Evolutionary conservation across 495 filamentous ascomycete genomes (phyloP).

Genomic region (Acidomyces sp.): DNA sequence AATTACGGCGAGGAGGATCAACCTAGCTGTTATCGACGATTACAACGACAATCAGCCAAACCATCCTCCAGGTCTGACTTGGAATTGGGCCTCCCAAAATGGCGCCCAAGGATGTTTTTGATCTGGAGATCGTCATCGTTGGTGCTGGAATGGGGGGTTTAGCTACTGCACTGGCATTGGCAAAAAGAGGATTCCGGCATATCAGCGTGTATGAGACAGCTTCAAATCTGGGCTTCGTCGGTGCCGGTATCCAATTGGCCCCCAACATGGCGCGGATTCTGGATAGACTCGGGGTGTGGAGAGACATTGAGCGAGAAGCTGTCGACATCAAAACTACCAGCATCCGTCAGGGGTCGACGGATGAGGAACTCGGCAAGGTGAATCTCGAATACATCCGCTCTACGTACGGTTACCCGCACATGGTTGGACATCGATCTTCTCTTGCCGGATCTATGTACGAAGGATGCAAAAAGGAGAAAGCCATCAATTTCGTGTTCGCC

Average conservation of each 20-base stretch:
- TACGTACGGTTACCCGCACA: conserved; percentile 61
- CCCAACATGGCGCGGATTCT: conserved; percentile 69
- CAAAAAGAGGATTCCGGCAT: conserved; percentile 56
- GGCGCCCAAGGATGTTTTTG: neutral
- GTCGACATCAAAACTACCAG: conserved; percentile 41
- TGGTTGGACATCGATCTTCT: conserved; percentile 63
- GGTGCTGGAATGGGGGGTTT: conserved; percentile 58
- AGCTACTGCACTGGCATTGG: conserved; percentile 56
- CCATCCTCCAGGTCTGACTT: too few species aligned
- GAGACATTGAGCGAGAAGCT: conserved; percentile 48
- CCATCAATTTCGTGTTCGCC: conserved; percentile 59
- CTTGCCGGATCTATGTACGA: conserved; percentile 57
- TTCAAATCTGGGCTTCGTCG: conserved; percentile 64
- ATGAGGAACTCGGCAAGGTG: conserved; percentile 56
- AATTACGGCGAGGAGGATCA: too few species aligned
- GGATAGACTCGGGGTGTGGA: conserved; percentile 55
- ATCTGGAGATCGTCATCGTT: conserved; percentile 1
- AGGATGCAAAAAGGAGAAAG: conserved; percentile 48
- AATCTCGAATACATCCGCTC: conserved; percentile 50
- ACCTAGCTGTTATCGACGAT: too few species aligned
- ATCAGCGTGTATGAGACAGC: conserved; percentile 64
- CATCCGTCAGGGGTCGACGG: conserved; percentile 48
- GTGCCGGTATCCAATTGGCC: conserved; percentile 69
- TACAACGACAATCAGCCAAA: too few species aligned
- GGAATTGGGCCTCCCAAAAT: too few species aligned